Evolutionary conservation across 2,329 filamentous ascomycete genomes (phyloP).

Genomic region (Cladorrhinum sp.): DNA sequence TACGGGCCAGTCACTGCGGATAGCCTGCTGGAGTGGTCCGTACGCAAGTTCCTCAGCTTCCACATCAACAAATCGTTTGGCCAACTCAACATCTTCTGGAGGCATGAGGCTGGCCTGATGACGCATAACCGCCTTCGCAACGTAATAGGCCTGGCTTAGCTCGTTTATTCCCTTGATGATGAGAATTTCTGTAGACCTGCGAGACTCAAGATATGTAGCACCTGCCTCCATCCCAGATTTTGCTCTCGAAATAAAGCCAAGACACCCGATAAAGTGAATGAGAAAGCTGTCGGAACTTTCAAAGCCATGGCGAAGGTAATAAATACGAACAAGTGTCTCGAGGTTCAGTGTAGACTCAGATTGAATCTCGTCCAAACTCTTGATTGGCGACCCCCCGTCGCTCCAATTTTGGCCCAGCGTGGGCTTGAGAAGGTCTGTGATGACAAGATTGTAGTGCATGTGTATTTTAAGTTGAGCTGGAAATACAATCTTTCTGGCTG

Average conservation of each 20-base stretch:
- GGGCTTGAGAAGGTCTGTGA: slow-evolving; percentile 25
- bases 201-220: slow-evolving; percentile 16
- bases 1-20: slow-evolving; percentile 24
- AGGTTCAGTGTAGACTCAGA: slow-evolving; percentile 28
- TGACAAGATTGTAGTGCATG: slow-evolving; percentile 27
- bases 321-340: slow-evolving; percentile 35
- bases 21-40: slow-evolving; percentile 23
- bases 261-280: slow-evolving; percentile 23
- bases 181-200: slow-evolving; percentile 23
- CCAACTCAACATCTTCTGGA: slow-evolving; percentile 20
- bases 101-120: slow-evolving; percentile 23
- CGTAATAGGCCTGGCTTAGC: slow-evolving; percentile 16
- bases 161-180: slow-evolving; percentile 26
- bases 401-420: slow-evolving; percentile 15
- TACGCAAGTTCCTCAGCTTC: slow-evolving; percentile 17
- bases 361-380: slow-evolving; percentile 21
- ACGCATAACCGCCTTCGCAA: slow-evolving; percentile 22
- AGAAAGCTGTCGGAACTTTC: slow-evolving; percentile 24
- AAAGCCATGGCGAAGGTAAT: slow-evolving; percentile 36
- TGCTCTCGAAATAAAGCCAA: slow-evolving; percentile 23
- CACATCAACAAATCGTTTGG: slow-evolving; percentile 20
- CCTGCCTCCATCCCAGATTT: slow-evolving; percentile 16
- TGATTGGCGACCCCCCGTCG: background rate
- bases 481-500: slow-evolving; percentile 28
- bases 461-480: slow-evolving; percentile 33